Evolutionary conservation across 2,329 filamentous ascomycete species (phyloP), one percentile per base, ranked within the genome.

Genomic region (Colletotrichum trifolii): DNA sequence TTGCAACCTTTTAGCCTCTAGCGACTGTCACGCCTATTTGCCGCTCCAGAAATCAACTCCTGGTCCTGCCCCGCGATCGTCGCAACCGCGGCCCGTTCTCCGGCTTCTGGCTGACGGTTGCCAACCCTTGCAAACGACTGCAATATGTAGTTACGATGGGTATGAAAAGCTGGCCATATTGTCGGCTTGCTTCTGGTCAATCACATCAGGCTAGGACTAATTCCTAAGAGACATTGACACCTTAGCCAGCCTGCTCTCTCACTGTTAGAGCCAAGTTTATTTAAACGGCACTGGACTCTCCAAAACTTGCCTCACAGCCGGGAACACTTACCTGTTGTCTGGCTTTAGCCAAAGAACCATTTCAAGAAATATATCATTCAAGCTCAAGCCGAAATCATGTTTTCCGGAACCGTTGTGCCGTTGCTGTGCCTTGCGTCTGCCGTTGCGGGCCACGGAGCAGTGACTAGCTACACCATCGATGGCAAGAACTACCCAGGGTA

Each of bases 401-500:
- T 42, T 15, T 2, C 15, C 33, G 10, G 49, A n/a, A 48, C 3
- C 9, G n/a, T 62, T 3, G 13, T 12, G 10, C 11, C 25, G 15
- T 39, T 61, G 5, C 25, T 61, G 8, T 45, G 42, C 8, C 40
- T 64, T 34, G 35, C 15, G 33, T 15, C 48, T 11, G 7, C 42
- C 12, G 72, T 69, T 39, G 69, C 74, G 35, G 74, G 76, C 66
- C 74, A 82, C 68, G 76, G 73, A 11, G 76, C 76, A 52, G 81
- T 83, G 13, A 83, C 76, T 15, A 83, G 80, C 64, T 86, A 86
- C 73, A 75, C 77, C 8, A 81, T 83, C 56, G 80, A 73, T 35
- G 77, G 77, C 39, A 80, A 72, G 46, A 76, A 73, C 7, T 83
- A 82, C 69, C 74, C 74, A 25, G 81, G 81, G 54, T 83, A 81